Evolutionary conservation across 495 filamentous ascomycete genomes (phyloP).

Genomic region (Penicillium paxilli): DNA sequence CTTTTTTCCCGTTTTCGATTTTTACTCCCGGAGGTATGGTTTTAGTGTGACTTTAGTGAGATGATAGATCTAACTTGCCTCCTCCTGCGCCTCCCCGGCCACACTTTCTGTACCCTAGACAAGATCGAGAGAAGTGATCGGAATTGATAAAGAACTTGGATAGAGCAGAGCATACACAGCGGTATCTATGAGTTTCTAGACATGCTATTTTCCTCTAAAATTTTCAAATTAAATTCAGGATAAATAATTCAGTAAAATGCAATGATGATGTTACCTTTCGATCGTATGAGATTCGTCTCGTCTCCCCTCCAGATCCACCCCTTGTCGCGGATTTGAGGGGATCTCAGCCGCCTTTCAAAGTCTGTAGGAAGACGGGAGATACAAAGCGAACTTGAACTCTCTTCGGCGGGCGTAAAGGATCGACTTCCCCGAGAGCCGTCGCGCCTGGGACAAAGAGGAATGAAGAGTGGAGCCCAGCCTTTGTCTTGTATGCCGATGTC

Average conservation of each 20-base stretch:
- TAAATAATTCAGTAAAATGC: too few species aligned
- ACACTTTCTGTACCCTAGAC: constrained; percentile 4
- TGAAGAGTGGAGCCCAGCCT: constrained; percentile 2
- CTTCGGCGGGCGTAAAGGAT: constrained; percentile 11
- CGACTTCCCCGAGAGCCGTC: constrained; percentile 14
- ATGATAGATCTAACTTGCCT: constrained; percentile 46
- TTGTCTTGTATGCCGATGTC: constrained; percentile 3
- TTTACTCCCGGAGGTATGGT: constrained; percentile 37
- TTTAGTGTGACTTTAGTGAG: constrained; percentile 44
- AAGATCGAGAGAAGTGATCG: not conserved
- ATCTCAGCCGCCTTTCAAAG: constrained; percentile 11
- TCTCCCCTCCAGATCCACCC: constrained; percentile 1
- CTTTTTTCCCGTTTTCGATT: not conserved
- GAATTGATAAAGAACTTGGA: not conserved
- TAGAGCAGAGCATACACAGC: not conserved
- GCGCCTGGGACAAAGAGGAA: not conserved
- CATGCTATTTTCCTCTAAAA: too few species aligned
- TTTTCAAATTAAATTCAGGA: too few species aligned
- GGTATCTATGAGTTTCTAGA: too few species aligned
- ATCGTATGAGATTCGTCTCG: not conserved
- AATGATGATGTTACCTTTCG: too few species aligned
- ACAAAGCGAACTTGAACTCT: constrained; percentile 11
- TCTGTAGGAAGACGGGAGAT: constrained; percentile 8
- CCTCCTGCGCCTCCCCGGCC: constrained; percentile 22
- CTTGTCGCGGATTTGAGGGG: constrained; percentile 10